Evolutionary conservation across 202 grass and related monocot species (phyloP).

Genomic region (Dendrocalamus latiflorus): DNA sequence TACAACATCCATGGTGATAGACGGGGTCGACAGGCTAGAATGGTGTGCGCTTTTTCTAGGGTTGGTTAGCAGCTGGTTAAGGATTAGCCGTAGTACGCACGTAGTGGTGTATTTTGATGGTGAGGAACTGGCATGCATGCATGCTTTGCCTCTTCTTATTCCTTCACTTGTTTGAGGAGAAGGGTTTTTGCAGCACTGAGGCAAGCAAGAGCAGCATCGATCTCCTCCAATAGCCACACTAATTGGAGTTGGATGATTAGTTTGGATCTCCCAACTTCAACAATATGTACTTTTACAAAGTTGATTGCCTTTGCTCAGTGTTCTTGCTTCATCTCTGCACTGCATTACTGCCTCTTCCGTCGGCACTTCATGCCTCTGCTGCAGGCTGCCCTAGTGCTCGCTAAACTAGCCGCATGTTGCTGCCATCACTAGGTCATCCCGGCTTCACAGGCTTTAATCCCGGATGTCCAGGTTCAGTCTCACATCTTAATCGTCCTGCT

Average conservation of each 20-base stretch:
- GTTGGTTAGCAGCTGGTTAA: not conserved
- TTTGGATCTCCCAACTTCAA: conserved; percentile 20
- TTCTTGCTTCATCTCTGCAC: not conserved
- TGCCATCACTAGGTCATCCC: not conserved
- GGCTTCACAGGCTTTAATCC: not conserved
- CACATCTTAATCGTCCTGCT: not conserved
- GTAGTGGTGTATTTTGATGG: not conserved
- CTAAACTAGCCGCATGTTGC: not conserved
- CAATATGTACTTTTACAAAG: not conserved
- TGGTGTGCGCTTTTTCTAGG: not conserved
- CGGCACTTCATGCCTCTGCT: too few species aligned
- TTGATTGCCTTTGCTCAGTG: not conserved
- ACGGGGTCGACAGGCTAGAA: too few species aligned
- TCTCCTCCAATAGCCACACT: not conserved
- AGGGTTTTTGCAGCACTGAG: conserved; percentile 29
- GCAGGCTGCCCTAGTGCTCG: not conserved
- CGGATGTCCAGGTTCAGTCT: not conserved
- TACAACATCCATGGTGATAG: too few species aligned
- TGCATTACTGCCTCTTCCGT: not conserved
- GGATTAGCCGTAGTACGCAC: not conserved
- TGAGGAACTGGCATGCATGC: not conserved
- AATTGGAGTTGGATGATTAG: not conserved
- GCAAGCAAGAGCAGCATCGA: not conserved
- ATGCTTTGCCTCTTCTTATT: not conserved
- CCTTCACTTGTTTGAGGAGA: not conserved